phyloP scores from a whole-genome alignment of 306 rosid genomes.

The Dryas octopetala region DNA sequence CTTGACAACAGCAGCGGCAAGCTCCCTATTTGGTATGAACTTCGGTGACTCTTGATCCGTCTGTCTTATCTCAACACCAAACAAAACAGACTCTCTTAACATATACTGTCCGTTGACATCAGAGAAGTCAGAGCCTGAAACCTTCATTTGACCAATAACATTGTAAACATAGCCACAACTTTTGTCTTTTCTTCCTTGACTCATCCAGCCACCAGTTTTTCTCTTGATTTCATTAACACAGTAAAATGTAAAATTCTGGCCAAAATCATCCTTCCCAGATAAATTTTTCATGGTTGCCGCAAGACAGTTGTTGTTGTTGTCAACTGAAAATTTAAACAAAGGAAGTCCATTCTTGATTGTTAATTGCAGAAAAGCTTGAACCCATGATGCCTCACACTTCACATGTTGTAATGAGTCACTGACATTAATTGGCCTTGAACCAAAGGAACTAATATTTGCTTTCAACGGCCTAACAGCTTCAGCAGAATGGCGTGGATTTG shows the following conservation, averaged over 20 bases:
- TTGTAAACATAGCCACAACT: constrained; percentile 60
- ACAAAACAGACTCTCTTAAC: constrained; percentile 58
- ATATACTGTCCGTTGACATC: constrained; percentile 33
- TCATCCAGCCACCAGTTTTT: constrained; percentile 72
- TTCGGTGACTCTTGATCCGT: constrained; percentile 43
- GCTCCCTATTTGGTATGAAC: constrained; percentile 50
- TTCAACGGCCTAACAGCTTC: constrained; percentile 37
- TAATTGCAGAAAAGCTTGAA: constrained; percentile 68
- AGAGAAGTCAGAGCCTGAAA: constrained; percentile 45
- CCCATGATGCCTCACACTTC: constrained; percentile 46
- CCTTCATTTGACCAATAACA: constrained; percentile 76
- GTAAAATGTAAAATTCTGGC: constrained; percentile 66
- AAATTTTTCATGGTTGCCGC: constrained; percentile 63
- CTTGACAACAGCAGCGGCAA: constrained; percentile 70
- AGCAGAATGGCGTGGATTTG: constrained; percentile 34
- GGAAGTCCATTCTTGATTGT: constrained; percentile 76
- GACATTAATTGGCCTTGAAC: constrained; percentile 34
- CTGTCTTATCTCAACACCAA: constrained; percentile 53
- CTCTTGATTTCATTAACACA: constrained; percentile 72
- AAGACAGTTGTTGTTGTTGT: constrained; percentile 52
- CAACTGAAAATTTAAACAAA: constrained; percentile 60
- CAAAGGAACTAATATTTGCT: constrained; percentile 38
- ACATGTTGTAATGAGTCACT: constrained; percentile 38
- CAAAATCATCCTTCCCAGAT: constrained; percentile 57
- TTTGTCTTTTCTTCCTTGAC: constrained; percentile 60